A percentile compares a stretch with the other conserved stretches of the same genome.
These are phyloP conservation scores for Candida pseudofarinosa DNA, from an alignment of 805 yeast genomes.

Conservation along the genomic window DNA sequence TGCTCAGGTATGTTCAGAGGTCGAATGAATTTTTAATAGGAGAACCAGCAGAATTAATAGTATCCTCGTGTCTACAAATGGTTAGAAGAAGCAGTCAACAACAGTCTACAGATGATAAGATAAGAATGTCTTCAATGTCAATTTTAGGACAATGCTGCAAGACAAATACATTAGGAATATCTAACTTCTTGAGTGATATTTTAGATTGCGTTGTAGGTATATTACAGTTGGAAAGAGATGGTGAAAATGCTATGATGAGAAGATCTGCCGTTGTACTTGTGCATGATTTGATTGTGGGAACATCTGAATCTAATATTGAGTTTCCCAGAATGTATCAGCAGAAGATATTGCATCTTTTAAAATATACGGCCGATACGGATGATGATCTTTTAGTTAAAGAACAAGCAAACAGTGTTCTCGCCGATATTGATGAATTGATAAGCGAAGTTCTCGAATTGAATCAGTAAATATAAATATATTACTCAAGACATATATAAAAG, in stretches of 20 bases:
- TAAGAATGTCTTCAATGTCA: slow-evolving; percentile 86
- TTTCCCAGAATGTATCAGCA: slow-evolving; percentile 48
- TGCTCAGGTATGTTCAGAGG: slow-evolving; percentile 53
- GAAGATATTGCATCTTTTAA: slow-evolving; percentile 39
- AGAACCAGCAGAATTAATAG: slow-evolving; percentile 36
- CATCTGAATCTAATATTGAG: slow-evolving; percentile 42
- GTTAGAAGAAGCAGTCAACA: slow-evolving; percentile 25
- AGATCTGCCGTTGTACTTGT: slow-evolving; percentile 72
- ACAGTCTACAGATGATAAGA: slow-evolving; percentile 47
- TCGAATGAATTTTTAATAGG: slow-evolving; percentile 49
- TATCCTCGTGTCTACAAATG: slow-evolving; percentile 38
- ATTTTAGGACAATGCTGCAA: slow-evolving; percentile 70
- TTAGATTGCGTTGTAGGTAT: slow-evolving; percentile 79
- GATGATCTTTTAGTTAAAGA: slow-evolving; percentile 57
- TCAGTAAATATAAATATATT: not conserved
- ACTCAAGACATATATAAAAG: too few species aligned
- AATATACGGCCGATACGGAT: slow-evolving; percentile 46
- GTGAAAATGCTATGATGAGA: slow-evolving; percentile 55
- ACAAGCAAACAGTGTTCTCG: slow-evolving; percentile 41
- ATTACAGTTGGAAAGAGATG: slow-evolving; percentile 49
- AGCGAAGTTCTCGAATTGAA: slow-evolving; percentile 9
- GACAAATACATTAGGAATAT: slow-evolving; percentile 52
- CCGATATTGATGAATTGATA: slow-evolving; percentile 27
- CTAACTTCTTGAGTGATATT: slow-evolving; percentile 46
- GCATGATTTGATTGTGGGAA: slow-evolving; percentile 52